These are phyloP conservation scores for Henningerozyma blattae DNA, from an alignment of 805 yeast species.

Conservation along the genomic window DNA sequence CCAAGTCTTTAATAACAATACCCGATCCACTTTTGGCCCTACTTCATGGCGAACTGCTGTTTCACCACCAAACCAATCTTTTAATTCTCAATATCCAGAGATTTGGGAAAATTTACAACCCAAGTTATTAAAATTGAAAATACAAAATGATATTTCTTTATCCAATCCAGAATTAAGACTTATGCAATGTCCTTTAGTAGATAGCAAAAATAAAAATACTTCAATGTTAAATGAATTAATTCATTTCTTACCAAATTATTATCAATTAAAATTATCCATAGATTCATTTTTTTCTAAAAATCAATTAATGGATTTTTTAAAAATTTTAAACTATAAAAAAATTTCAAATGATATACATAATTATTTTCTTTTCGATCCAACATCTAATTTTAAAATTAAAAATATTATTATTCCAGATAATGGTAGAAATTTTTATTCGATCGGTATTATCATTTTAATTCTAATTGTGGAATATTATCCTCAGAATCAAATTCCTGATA, in stretches of 20 bases:
- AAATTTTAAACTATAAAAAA: conserved; percentile 10
- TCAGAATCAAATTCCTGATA: conserved; percentile 9
- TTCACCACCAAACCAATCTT: conserved; percentile 7
- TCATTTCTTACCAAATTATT: not conserved
- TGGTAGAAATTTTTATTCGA: conserved; percentile 14
- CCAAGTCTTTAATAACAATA: conserved; percentile 1
- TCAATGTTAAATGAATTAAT: not conserved
- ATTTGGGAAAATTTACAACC: conserved; percentile 17
- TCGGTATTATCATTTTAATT: conserved; percentile 16
- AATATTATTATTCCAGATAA: conserved; percentile 2
- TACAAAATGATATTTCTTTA: conserved; percentile 2
- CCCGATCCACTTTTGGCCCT: conserved; percentile 16
- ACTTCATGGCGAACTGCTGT: conserved; percentile 19
- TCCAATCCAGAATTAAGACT: not conserved
- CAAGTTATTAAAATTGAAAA: conserved; percentile 10
- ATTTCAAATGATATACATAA: conserved; percentile 6
- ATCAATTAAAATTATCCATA: no score
- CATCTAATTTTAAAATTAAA: conserved; percentile 2
- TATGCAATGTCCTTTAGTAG: not conserved
- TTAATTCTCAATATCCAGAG: not conserved
- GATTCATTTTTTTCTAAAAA: conserved; percentile 2
- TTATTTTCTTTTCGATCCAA: not conserved
- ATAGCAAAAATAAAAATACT: not conserved
- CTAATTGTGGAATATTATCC: conserved; percentile 9
- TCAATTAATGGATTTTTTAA: conserved; percentile 8